phyloP scores from a whole-genome alignment of 768 basidiomycete species.

The Podaxis sp. region DNA sequence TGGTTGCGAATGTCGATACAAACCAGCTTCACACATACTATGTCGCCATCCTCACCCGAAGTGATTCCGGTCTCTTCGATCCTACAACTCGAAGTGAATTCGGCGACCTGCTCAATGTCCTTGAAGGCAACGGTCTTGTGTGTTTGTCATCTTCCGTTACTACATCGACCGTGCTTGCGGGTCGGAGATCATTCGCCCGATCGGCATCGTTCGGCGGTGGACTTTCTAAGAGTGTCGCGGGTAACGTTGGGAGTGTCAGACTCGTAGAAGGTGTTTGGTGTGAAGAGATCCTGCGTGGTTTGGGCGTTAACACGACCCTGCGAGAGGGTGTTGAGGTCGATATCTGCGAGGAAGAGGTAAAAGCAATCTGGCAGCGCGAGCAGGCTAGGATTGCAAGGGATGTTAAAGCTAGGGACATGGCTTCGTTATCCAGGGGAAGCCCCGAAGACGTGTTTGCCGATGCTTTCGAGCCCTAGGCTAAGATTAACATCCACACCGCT shows the following conservation, averaged over 20 bases:
- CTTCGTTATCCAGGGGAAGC: neutral
- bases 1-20: conserved; percentile 44
- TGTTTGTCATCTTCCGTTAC: conserved; percentile 33
- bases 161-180: conserved; percentile 34
- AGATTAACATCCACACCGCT: neutral
- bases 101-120: conserved; percentile 59
- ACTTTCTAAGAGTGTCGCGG: conserved; percentile 26
- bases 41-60: conserved; percentile 48
- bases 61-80: conserved; percentile 49
- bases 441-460: conserved; percentile 13
- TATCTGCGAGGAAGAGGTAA: conserved; percentile 39
- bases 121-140: conserved; percentile 72
- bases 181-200: conserved; percentile 50
- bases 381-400: conserved; percentile 12
- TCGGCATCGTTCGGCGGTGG: conserved; percentile 50
- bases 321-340: conserved; percentile 27
- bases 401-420: conserved; percentile 10
- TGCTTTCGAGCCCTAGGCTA: conserved; percentile 13
- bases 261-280: conserved; percentile 59
- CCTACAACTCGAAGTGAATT: conserved; percentile 77
- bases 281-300: conserved; percentile 68
- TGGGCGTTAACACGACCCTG: conserved; percentile 40
- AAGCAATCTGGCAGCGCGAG: conserved; percentile 15
- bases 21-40: conserved; percentile 66
- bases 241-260: conserved; percentile 43